Base-by-base conservation (phyloP, 768 basidiomycete species). In the Boletus tylopilopsis region DNA sequence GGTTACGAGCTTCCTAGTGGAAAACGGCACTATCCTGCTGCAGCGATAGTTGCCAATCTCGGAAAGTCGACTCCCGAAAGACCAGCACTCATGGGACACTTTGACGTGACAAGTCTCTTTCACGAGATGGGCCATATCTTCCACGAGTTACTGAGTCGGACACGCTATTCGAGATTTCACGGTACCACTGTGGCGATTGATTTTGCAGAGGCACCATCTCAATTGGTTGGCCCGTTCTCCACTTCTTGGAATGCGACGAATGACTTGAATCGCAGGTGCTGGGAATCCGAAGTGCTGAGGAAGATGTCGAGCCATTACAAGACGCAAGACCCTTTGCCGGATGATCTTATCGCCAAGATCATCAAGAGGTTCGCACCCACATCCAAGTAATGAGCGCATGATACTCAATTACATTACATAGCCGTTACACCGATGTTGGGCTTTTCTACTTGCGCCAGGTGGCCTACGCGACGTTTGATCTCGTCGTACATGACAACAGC, bases 131-230 rank as follows among this genome's bases (percentile, higher is more conserved):
- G 84, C 0, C 82, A 84, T 56, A 77, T 80, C 13, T 84, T 84
- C 74, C 82, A 83, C 53, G 79, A 78, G 18, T 64, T 94, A 37
- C 67, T 90, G 45, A 84, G 81, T 60, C 73, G 69, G 53, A 90
- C 87, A 23, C 79, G 77, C 53, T 90, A 81, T 63, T 68, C 82
- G 21, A 72, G 83, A 22, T 93, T 92, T 78, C 89, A 92, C 57
- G 90, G 90, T 12, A 89, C 87, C 21, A 77, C 78, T 41, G 85
- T 87, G 27, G 84, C 85, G 3, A 68, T 84, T 16, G 89, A 90
- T 66, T 90, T 90, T 55, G 89, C 87, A 7, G 89, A 92, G 68
- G 90, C 90, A 1, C 91, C 91, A 0, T 87, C 84, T n/a, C 88
- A 94, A 69, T 92, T 92, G 90, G 71, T 92, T 92, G 90, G 90